These are phyloP conservation scores for Debaryomyces castellii DNA, from an alignment of 805 yeast species.

Conservation along the genomic window DNA sequence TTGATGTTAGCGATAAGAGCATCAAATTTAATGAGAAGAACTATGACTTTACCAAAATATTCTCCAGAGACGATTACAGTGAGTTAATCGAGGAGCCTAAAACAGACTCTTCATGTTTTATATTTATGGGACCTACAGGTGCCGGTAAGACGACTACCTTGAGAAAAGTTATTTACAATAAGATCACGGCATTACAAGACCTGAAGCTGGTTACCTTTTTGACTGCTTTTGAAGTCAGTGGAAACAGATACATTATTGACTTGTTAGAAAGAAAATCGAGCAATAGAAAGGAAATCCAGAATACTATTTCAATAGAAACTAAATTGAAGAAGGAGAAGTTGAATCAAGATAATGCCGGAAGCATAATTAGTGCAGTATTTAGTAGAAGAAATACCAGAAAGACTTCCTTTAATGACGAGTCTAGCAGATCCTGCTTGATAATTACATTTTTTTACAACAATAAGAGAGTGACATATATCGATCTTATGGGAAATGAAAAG, in stretches of 20 bases:
- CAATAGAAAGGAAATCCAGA: conserved; percentile 7
- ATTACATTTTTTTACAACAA: conserved; percentile 20
- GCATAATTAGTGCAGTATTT: conserved; percentile 14
- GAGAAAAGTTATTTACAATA: conserved; percentile 14
- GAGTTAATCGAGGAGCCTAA: conserved; percentile 9
- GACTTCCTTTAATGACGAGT: conserved; percentile 17
- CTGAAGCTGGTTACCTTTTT: conserved; percentile 10
- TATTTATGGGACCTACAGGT: conserved; percentile 30
- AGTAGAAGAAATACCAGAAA: conserved; percentile 16
- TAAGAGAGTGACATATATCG: conserved; percentile 21
- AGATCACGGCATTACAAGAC: conserved; percentile 7
- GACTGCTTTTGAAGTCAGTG: conserved; percentile 29
- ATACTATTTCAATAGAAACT: conserved; percentile 11
- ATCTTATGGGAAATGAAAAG: conserved; percentile 31
- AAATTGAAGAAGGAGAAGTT: conserved; percentile 13
- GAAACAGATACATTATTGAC: conserved; percentile 24
- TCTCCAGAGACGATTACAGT: conserved; percentile 7
- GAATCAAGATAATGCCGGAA: conserved; percentile 2
- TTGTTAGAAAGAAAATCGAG: conserved; percentile 16
- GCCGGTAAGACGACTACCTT: conserved; percentile 34
- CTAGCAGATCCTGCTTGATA: conserved; percentile 27
- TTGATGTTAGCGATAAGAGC: conserved; percentile 9
- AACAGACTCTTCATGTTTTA: conserved; percentile 4
- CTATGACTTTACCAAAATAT: conserved; percentile 23
- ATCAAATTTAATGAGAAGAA: conserved; percentile 18